phyloP scores from a whole-genome alignment of 2,329 filamentous ascomycete species.

The Bisporella sp. region DNA sequence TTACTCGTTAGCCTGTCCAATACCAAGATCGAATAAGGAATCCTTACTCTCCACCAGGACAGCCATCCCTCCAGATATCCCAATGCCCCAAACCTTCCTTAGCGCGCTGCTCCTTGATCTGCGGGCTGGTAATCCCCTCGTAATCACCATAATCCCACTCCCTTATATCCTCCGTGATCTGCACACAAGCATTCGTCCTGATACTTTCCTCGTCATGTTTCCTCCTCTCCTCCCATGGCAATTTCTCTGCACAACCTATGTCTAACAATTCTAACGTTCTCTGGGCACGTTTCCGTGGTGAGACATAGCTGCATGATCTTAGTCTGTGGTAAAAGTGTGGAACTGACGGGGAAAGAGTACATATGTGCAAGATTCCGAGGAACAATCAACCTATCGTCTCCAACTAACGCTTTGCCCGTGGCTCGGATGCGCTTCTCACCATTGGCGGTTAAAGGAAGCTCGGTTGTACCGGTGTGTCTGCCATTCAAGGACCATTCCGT shows the following conservation, averaged over 20 bases:
- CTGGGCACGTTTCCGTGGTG: constrained; percentile 76
- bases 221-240: constrained; percentile 62
- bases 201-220: constrained; percentile 30
- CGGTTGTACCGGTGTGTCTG: constrained; percentile 76
- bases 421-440: constrained; percentile 70
- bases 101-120: constrained; percentile 55
- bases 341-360: constrained; percentile 38
- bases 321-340: neutral
- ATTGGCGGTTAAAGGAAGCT: constrained; percentile 76
- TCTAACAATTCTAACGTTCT: constrained; percentile 84
- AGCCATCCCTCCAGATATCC: constrained; percentile 90
- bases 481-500: constrained; percentile 92
- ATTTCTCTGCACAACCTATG: constrained; percentile 57
- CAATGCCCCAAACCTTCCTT: constrained; percentile 42
- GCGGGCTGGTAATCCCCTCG: constrained; percentile 67
- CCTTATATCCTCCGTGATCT: constrained; percentile 65
- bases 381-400: constrained; percentile 76
- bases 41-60: constrained; percentile 75
- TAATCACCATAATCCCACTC: constrained; percentile 77
- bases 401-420: constrained; percentile 79
- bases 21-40: neutral
- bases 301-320: constrained; percentile 64
- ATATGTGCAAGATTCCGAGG: constrained; percentile 77
- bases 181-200: constrained; percentile 51
- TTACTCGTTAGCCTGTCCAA: neutral